Conservation (phyloP, 1,284 basidiomycete species). For the Leucoagaricus sp. region DNA sequence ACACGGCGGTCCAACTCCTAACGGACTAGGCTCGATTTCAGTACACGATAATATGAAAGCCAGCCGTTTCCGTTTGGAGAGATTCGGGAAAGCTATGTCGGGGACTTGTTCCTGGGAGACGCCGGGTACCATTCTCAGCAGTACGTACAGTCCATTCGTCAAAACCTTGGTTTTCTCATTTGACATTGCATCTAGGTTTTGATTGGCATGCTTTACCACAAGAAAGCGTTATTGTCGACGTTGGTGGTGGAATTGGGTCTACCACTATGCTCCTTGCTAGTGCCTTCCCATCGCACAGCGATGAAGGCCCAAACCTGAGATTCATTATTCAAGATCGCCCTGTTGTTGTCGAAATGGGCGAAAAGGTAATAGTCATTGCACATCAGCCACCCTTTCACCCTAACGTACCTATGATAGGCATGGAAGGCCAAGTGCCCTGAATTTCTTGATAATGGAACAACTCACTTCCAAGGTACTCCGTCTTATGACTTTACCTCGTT, state of each 20-base stretch:
- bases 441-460: constrained; percentile 56
- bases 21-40: background rate
- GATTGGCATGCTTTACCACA: constrained; percentile 59
- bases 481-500: constrained; percentile 13
- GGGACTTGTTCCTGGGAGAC: constrained; percentile 67
- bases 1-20: background rate
- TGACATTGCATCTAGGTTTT: constrained; percentile 46
- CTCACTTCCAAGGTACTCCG: constrained; percentile 62
- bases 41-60: constrained; percentile 23
- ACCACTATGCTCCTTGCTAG: constrained; percentile 66
- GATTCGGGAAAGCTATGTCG: constrained; percentile 73
- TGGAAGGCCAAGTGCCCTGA: constrained; percentile 66
- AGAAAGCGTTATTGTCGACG: constrained; percentile 67
- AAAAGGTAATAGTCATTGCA: constrained; percentile 35
- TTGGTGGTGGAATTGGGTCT: constrained; percentile 77
- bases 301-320: constrained; percentile 39
- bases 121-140: constrained; percentile 54
- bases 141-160: constrained; percentile 34
- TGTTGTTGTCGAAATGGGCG: constrained; percentile 62
- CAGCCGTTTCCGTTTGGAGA: constrained; percentile 52
- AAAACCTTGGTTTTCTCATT: constrained; percentile 6
- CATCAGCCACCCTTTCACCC: constrained; percentile 1
- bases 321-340: constrained; percentile 74
- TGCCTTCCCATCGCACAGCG: constrained; percentile 39
- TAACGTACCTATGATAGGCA: constrained; percentile 36